Conservation (phyloP, 2,329 filamentous ascomycete genomes). For the Cryoendolithus antarcticus region DNA sequence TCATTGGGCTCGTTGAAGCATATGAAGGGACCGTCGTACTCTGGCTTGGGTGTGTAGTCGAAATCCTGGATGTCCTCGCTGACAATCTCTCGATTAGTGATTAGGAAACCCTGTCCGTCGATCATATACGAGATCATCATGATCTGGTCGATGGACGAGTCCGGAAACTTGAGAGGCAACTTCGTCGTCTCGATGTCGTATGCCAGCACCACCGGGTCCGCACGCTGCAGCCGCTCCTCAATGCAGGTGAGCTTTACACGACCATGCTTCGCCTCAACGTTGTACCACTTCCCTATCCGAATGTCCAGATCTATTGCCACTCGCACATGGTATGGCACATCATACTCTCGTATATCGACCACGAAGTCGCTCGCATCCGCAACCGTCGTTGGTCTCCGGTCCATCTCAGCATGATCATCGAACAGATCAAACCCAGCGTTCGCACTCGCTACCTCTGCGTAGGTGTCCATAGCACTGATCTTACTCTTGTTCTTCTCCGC, state of each 20-base stretch:
- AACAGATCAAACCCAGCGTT: slow-evolving; percentile 87
- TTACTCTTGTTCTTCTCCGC: slow-evolving; percentile 96
- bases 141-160: slow-evolving; percentile 85
- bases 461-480: slow-evolving; percentile 94
- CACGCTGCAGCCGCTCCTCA: slow-evolving; percentile 75
- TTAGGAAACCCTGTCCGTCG: slow-evolving; percentile 91
- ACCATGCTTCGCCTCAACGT: slow-evolving; percentile 86
- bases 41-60: slow-evolving; percentile 93
- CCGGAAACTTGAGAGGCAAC: slow-evolving; percentile 88
- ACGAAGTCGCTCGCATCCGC: slow-evolving; percentile 92
- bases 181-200: slow-evolving; percentile 99
- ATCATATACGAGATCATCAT: slow-evolving; percentile 99
- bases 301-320: slow-evolving; percentile 96
- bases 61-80: slow-evolving; percentile 96
- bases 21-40: slow-evolving; percentile 90
- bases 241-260: slow-evolving; percentile 71
- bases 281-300: slow-evolving; percentile 93
- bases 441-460: slow-evolving; percentile 85
- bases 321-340: slow-evolving; percentile 97
- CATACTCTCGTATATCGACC: slow-evolving; percentile 97
- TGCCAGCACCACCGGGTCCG: slow-evolving; percentile 96
- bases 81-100: slow-evolving; percentile 95
- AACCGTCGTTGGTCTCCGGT: slow-evolving; percentile 62
- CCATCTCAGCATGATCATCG: slow-evolving; percentile 69
- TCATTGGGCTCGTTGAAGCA: slow-evolving; percentile 98